A percentile compares a stretch with the other conserved stretches of the same genome.
These are phyloP conservation scores for Didymosphaeria variabile DNA, from an alignment of 2,329 filamentous ascomycete genomes.

Conservation along the genomic window DNA sequence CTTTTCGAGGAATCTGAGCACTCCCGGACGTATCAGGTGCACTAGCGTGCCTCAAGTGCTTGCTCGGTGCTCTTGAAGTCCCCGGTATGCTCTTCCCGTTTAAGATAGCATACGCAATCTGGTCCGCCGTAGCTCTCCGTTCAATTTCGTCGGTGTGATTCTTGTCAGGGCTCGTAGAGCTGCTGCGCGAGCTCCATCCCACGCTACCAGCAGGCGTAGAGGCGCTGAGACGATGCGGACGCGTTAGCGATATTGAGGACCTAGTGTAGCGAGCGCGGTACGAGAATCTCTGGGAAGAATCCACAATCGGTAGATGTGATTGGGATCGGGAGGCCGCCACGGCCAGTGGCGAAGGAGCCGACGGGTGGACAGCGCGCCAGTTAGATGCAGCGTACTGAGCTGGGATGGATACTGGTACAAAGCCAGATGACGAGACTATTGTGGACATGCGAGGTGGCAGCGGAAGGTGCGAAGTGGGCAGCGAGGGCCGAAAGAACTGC, in stretches of 20 bases:
- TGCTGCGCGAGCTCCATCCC: slow-evolving; percentile 35
- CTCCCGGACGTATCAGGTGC: slow-evolving; percentile 25
- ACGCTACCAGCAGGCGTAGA: slow-evolving; percentile 28
- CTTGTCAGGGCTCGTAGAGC: slow-evolving; percentile 28
- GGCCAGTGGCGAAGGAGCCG: slow-evolving; percentile 26
- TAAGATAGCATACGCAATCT: slow-evolving; percentile 37
- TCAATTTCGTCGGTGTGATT: slow-evolving; percentile 15
- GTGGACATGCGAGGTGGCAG: slow-evolving; percentile 32
- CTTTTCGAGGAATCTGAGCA: slow-evolving; percentile 7
- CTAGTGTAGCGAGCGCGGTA: slow-evolving; percentile 34
- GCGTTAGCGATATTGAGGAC: slow-evolving; percentile 42
- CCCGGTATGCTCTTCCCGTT: slow-evolving; percentile 32
- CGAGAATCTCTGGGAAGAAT: slow-evolving; percentile 23
- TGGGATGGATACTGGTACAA: slow-evolving; percentile 35
- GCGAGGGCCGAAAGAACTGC: slow-evolving; percentile 27
- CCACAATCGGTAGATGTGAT: slow-evolving; percentile 25
- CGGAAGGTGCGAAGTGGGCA: slow-evolving; percentile 22
- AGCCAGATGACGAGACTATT: slow-evolving; percentile 26
- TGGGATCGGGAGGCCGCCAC: slow-evolving; percentile 31
- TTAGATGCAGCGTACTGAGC: slow-evolving; percentile 43
- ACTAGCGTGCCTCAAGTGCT: slow-evolving; percentile 27
- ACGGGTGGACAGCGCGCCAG: slow-evolving; percentile 44
- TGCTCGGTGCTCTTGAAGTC: slow-evolving; percentile 10
- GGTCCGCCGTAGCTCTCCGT: slow-evolving; percentile 21
- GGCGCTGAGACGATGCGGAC: slow-evolving; percentile 40